phyloP scores from a whole-genome alignment of 108 stramenopile genomes.

The Phaeodactylum tricornutum region DNA sequence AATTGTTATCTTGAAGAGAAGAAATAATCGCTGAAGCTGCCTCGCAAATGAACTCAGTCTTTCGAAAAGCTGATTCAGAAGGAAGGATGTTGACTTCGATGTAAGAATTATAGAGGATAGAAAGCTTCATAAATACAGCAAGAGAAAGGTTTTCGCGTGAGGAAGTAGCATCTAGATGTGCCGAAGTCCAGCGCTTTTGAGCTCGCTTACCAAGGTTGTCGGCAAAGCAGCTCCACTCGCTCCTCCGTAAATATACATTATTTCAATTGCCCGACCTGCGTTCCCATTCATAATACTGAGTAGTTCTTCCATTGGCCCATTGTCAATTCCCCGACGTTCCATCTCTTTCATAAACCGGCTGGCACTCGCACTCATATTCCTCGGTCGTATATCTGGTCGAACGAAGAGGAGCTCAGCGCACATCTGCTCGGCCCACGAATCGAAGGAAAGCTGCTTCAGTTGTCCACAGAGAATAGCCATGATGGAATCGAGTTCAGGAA shows the following conservation, averaged over 20 bases:
- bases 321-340: conserved; percentile 4
- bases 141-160: background rate
- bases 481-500: conserved; percentile 25
- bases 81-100: conserved; percentile 40
- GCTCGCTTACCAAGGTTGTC: conserved; percentile 50
- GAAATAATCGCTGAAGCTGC: conserved; percentile 68
- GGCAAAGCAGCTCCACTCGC: conserved; percentile 74
- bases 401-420: conserved; percentile 59
- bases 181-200: background rate
- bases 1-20: conserved; percentile 43
- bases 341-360: conserved; percentile 37
- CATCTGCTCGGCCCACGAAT: conserved; percentile 51
- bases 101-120: conserved; percentile 48
- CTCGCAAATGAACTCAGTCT: conserved; percentile 46
- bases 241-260: conserved; percentile 46
- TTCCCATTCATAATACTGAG: conserved; percentile 66
- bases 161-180: background rate
- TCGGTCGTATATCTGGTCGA: conserved; percentile 39
- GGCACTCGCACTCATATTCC: conserved; percentile 45
- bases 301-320: conserved; percentile 23
- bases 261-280: conserved; percentile 37
- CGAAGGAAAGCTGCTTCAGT: conserved; percentile 15
- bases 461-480: conserved; percentile 28
- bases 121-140: conserved; percentile 20
- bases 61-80: conserved; percentile 7